Evolutionary conservation across 176 grass and related monocot genomes (phyloP).

Genomic region (Chloris gayana): DNA sequence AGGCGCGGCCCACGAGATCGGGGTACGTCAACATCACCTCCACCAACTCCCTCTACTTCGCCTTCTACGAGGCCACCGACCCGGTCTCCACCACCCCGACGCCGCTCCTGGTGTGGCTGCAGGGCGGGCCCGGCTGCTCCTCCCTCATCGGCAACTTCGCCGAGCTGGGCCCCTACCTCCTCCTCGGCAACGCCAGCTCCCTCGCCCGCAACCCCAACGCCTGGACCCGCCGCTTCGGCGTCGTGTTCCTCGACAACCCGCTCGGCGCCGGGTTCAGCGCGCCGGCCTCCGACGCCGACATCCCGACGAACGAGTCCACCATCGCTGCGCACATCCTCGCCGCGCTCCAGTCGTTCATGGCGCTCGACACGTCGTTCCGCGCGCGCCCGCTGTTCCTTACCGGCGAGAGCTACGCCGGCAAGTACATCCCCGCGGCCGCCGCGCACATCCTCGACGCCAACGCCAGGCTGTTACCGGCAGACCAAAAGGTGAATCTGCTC

Average conservation of each 20-base stretch:
- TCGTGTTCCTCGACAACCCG: conserved; percentile 81
- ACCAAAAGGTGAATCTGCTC: conserved; percentile 33
- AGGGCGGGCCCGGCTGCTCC: too few relatives aligned
- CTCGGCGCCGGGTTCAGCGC: conserved; percentile 75
- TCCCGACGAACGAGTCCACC: conserved; percentile 59
- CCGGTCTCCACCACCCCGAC: background rate
- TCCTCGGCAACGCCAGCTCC: too few relatives aligned
- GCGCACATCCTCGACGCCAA: conserved; percentile 26
- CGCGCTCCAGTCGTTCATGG: conserved; percentile 58
- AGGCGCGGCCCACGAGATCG: conserved; percentile 49
- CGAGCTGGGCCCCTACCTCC: too few relatives aligned
- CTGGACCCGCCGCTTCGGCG: conserved; percentile 50
- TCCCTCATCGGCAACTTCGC: too few relatives aligned
- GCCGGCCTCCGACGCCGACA: conserved; percentile 22
- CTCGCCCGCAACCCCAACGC: too few relatives aligned
- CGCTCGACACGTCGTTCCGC: conserved; percentile 39
- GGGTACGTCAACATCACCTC: background rate
- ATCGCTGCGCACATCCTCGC: conserved; percentile 55
- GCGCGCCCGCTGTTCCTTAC: conserved; percentile 46
- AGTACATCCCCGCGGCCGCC: conserved; percentile 48
- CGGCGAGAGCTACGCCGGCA: conserved; percentile 66
- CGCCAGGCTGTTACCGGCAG: background rate
- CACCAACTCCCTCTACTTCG: conserved; percentile 50
- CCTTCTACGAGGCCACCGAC: conserved; percentile 54
- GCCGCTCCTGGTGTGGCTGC: conserved; percentile 51